These are phyloP conservation scores for Lactifluus pinguis DNA, from an alignment of 768 basidiomycete species.

Conservation along the genomic window DNA sequence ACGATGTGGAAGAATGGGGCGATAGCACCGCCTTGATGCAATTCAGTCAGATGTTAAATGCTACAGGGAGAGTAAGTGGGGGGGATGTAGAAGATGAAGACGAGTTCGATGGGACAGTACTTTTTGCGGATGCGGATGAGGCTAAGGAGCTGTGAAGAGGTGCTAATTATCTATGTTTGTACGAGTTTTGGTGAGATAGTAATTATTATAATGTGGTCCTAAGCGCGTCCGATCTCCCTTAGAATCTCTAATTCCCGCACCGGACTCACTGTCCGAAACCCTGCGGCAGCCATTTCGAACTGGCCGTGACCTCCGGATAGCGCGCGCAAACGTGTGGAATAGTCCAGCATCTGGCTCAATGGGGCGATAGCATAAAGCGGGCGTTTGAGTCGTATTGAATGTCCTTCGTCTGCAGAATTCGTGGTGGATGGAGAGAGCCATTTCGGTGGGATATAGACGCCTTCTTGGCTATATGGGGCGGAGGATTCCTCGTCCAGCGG, in stretches of 20 bases:
- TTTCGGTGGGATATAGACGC: conserved; percentile 65
- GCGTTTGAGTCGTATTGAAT: conserved; percentile 39
- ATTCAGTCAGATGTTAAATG: conserved; percentile 65
- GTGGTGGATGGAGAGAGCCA: conserved; percentile 63
- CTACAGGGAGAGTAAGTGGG: conserved; percentile 46
- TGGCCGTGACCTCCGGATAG: conserved; percentile 73
- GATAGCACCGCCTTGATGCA: conserved; percentile 53
- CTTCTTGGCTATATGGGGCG: conserved; percentile 45
- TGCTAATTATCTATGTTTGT: conserved; percentile 11
- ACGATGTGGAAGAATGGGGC: conserved; percentile 27
- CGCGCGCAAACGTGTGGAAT: conserved; percentile 67
- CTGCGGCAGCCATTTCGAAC: conserved; percentile 74
- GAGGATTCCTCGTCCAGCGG: conserved; percentile 30
- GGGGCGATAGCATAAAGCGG: conserved; percentile 67
- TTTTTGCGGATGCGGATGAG: conserved; percentile 83
- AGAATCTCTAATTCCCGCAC: conserved; percentile 62
- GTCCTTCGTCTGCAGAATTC: conserved; percentile 23
- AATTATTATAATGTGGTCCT: conserved; percentile 19
- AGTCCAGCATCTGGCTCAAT: conserved; percentile 75
- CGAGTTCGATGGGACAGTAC: conserved; percentile 60
- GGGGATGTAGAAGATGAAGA: conserved; percentile 65
- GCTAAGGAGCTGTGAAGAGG: conserved; percentile 40
- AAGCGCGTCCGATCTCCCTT: conserved; percentile 69
- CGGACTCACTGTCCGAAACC: conserved; percentile 60
- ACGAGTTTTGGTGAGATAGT: not conserved